Base-by-base conservation (phyloP, 768 basidiomycete species). In the Boletus rex-veris region DNA sequence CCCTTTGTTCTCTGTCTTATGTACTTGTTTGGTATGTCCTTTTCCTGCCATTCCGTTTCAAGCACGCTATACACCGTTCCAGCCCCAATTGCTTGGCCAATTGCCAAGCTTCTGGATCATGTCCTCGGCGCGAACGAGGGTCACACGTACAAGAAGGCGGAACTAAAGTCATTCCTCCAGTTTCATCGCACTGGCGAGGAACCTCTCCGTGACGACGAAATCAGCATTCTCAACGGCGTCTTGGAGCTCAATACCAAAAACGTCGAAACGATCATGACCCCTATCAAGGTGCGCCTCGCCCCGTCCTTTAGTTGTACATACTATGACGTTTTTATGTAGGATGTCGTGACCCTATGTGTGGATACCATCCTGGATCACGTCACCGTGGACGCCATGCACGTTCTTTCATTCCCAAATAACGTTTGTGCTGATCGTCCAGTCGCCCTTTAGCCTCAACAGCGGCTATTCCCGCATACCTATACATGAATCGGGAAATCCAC, bases 381-480 rank as follows among this genome's bases (percentile, higher is more conserved):
- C 2, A 82, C 81, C 1, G 84, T 98, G 16, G 92, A 95, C 64
- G 76, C 75, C 43, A 80, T 92, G 89, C 88, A 61, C 12, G 78
- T 70, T 69, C 47, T 7, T 55, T 31, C 5, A 53, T 41, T n/a
- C n/a, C 14, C 36, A 51, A 12, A 38, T 12, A 45, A 26, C 38
- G 30, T 30, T 15, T 54, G 12, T 21, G 18, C 57, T 59, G 45
- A 61, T 28, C 8, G 24, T 41, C 48, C 50, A 62, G 48, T 55
- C 35, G 18, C 50, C 5, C 9, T 50, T n/a, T 60, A 88, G 85
- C 42, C 70, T 89, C 19, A 65, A 77, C 18, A 88, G 85, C 58
- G 95, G 95, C 0, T 97, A 96, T 67, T 95, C 93, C 2, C 85
- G 95, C 18, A 90, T 98, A 64, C 95, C 95, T 0, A 81, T 98